These are phyloP conservation scores for Tylopilus sp. DNA, from an alignment of 768 basidiomycete species.

Conservation along the genomic window DNA sequence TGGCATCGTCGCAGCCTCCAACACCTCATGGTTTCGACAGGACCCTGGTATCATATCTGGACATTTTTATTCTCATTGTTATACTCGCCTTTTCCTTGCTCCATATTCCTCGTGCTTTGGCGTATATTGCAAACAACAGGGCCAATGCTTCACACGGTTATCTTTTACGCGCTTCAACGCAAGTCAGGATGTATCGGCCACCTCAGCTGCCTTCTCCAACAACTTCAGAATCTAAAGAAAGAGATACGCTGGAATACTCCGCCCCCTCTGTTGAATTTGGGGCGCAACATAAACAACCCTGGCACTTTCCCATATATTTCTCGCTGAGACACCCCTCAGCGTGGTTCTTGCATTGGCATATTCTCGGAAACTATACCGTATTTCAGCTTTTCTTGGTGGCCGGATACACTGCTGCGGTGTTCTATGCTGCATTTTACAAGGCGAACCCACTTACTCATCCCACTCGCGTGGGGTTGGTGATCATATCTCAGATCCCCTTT, in stretches of 20 bases:
- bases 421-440: constrained; percentile 48
- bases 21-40: neutral
- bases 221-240: neutral
- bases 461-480: constrained; percentile 49
- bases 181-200: neutral
- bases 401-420: constrained; percentile 43
- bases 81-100: constrained; percentile 39
- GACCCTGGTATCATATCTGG: constrained; percentile 32
- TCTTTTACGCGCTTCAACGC: constrained; percentile 34
- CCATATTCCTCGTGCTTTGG: constrained; percentile 45
- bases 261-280: constrained; percentile 1
- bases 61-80: constrained; percentile 43
- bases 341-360: constrained; percentile 36
- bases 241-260: neutral
- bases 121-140: constrained; percentile 43
- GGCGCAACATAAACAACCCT: constrained; percentile 9
- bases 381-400: constrained; percentile 44
- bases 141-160: constrained; percentile 50
- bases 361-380: constrained; percentile 48
- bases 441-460: constrained; percentile 51
- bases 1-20: neutral
- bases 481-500: constrained; percentile 61
- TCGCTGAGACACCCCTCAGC: constrained; percentile 45
- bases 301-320: constrained; percentile 35
- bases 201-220: neutral